phyloP scores from a whole-genome alignment of 192 early-diverging fungal genomes.

The Gonapodya prolifera region DNA sequence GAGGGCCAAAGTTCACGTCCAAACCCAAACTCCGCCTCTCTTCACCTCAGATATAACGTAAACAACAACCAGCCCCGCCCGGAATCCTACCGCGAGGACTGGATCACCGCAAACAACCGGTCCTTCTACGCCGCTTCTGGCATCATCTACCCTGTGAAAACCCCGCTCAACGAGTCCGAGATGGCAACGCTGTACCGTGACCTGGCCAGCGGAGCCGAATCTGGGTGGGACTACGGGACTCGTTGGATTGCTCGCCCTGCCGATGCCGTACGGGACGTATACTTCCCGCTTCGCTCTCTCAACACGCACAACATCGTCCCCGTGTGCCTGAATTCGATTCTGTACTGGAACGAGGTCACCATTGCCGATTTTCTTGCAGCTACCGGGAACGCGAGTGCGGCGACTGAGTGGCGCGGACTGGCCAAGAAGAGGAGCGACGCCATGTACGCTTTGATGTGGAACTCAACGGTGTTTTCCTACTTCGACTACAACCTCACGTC shows the following conservation, averaged over 20 bases:
- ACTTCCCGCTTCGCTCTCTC: conserved; percentile 31
- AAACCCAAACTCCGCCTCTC: too few species aligned
- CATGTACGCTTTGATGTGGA: conserved; percentile 40
- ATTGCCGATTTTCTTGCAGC: conserved; percentile 11
- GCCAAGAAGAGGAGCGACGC: conserved; percentile 25
- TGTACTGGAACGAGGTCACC: conserved; percentile 41
- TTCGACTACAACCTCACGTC: conserved; percentile 43
- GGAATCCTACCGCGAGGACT: conserved; percentile 51
- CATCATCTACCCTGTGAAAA: too few species aligned
- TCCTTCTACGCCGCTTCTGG: too few species aligned
- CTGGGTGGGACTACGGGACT: conserved; percentile 58
- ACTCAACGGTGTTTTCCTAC: conserved; percentile 26
- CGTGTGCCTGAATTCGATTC: conserved; percentile 55
- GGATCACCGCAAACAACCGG: conserved; percentile 29
- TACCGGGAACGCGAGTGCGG: conserved; percentile 6
- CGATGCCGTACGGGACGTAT: conserved; percentile 14
- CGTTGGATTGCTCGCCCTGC: too few species aligned
- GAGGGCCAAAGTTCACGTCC: too few species aligned
- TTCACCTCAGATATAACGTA: conserved; percentile 45
- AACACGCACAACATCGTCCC: conserved; percentile 45
- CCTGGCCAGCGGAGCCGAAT: conserved; percentile 54
- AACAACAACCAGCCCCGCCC: conserved; percentile 43
- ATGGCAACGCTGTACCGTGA: conserved; percentile 37
- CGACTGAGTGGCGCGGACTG: conserved; percentile 12
- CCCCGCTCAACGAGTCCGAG: conserved; percentile 14